Evolutionary conservation across 345 rosid species (phyloP).

Genomic region (Laguncularia racemosa): DNA sequence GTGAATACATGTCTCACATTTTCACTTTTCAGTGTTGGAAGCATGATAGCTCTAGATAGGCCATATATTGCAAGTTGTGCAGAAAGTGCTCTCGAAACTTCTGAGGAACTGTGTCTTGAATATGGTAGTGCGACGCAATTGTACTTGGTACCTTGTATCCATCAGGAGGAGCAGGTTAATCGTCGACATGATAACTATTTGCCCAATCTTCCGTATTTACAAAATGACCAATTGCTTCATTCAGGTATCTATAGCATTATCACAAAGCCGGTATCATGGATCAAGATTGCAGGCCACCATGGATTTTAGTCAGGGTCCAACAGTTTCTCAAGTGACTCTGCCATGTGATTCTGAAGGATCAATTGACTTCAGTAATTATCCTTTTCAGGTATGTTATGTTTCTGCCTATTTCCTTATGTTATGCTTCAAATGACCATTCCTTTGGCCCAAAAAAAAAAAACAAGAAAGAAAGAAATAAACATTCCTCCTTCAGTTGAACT

Average conservation of each 20-base stretch:
- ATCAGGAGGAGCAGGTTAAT: constrained; percentile 74
- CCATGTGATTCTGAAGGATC: constrained; percentile 85
- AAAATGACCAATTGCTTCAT: constrained; percentile 13
- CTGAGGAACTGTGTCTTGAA: constrained; percentile 68
- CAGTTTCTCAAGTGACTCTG: constrained; percentile 77
- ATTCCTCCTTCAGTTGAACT: no score
- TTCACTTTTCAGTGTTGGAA: constrained; percentile 57
- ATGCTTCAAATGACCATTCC: no score
- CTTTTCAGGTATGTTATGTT: constrained; percentile 61
- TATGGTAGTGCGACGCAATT: constrained; percentile 93
- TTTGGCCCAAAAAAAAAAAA: no score
- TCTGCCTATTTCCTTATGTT: background rate
- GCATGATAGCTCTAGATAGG: constrained; percentile 79
- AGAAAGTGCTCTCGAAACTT: constrained; percentile 46
- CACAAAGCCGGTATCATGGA: constrained; percentile 64
- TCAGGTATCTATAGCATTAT: constrained; percentile 60
- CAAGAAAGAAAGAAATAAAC: no score
- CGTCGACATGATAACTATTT: background rate
- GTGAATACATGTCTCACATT: constrained; percentile 7
- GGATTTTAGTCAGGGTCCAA: constrained; percentile 44
- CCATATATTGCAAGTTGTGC: constrained; percentile 66
- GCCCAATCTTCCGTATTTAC: background rate
- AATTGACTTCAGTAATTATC: constrained; percentile 74
- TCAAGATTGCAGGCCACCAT: constrained; percentile 47
- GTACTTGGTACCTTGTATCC: constrained; percentile 67